Base-by-base conservation (phyloP, 148 eudicot genomes). In the Gaultheria prostrata region DNA sequence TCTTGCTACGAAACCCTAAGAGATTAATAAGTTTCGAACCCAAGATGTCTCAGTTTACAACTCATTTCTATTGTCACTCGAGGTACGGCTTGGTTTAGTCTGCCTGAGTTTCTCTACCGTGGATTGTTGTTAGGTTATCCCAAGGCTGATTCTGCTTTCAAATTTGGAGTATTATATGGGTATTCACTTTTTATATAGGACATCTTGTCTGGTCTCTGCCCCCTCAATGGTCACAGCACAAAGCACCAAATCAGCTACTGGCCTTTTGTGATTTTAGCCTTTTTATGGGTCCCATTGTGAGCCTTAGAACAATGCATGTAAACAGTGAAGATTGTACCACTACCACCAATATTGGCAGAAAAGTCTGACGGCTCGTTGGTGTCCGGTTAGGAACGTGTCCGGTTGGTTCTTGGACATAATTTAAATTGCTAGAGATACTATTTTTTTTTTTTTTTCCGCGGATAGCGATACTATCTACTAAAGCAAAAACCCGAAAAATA, bases 211-310 rank as follows among this genome's bases (percentile, higher is more conserved):
- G 67, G 67, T 2, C 67, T n/a, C 67, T 61, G 67, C 67, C 30
- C 67, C 67, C 67, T 61, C 67, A 65, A 2, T 26, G 30, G 33
- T 28, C 71, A 65, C 33, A 10, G 71, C 71, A 65, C 33, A 65
- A 65, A 65, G 32, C 71, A 65, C 71, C 71, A 28, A n/a, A 61
- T 61, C 5, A 33, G 8, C 49, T 20, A 35, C 76, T 59, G 67
- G 67, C 28, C 67, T 39, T 72, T 72, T 72, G 76, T 35, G 76
- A 72, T 24, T 72, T 72, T 39, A 72, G 26, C 75, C 49, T 72
- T 72, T 39, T 1, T 72, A 33, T 72, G 43, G 75, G 45, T 18
- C 26, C 76, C 46, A 35, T 72, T 72, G 11, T 72, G 49, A 48
- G 48, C 76, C 48, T 72, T 35, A 0, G 18, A 39, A 5, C 43